Evolutionary conservation across 2,329 filamentous ascomycete species (phyloP), one percentile per base, ranked within the genome.

Genomic region (Penicillium hordei): DNA sequence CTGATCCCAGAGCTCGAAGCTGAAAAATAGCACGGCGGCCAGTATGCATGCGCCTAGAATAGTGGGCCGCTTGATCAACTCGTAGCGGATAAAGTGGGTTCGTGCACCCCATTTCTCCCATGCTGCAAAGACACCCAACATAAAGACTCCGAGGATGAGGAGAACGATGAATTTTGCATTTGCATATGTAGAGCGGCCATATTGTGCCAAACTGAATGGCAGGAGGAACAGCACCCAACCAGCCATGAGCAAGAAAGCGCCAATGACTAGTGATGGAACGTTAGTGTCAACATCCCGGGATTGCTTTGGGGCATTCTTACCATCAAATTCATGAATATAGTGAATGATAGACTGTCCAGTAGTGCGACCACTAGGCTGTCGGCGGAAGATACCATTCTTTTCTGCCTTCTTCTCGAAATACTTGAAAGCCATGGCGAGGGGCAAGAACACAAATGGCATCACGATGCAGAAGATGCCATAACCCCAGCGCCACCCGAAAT

Each of bases 141-240:
- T 76, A 0, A 81, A 56, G 23, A 81, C 70, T 0, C 87, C 87
- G 31, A 87, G 63, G 2, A 86, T 76, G 8, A 79, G 60, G 70
- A 85, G 79, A 31, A 70, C 74, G 57, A 85, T 80, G 60, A 85
- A 80, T 15, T 77, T 66, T 9, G 79, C 74, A 17, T 76, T 77
- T 3, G 71, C 60, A 73, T 81, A 83, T n/a, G 71, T 65, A 6
- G 75, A 64, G 9, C 69, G 65, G 19, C 77, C 72, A 27, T 69
- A 70, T n/a, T 67, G 64, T 48, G 76, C 71, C 21, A 90, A 77
- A 49, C 78, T 85, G 73, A 91, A 88, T 0, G 88, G 85, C 17
- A 91, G 78, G 4, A 90, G 79, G 69, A 90, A 83, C 3, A 89
- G 74, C 2, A 85, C 78, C 68, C 87, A 84, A 0, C 85, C 87